Evolutionary conservation across 1,284 basidiomycete genomes (phyloP).

Genomic region (Entoloma clypeatum): DNA sequence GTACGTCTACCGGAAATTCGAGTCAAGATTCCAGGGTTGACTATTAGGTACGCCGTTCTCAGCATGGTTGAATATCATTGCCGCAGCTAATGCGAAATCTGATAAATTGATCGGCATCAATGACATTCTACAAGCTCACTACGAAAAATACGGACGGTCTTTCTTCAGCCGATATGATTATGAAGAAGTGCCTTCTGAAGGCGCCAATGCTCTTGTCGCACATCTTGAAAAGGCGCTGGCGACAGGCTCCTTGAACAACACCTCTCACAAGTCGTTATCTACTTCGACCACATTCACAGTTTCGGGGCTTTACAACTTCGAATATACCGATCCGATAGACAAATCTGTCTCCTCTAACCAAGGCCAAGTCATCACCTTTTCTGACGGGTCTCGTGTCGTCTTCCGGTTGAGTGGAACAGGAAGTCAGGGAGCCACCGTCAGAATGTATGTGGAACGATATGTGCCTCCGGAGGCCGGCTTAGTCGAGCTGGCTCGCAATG

Average conservation of each 20-base stretch:
- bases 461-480: conserved; percentile 68
- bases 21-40: background rate
- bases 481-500: conserved; percentile 70
- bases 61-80: conserved; percentile 98
- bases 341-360: conserved; percentile 92
- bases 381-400: conserved; percentile 90
- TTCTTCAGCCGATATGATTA: conserved; percentile 99
- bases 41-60: conserved; percentile 2
- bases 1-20: conserved; percentile 38
- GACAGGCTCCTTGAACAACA: conserved; percentile 63
- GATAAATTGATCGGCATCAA: conserved; percentile 81
- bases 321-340: conserved; percentile 98
- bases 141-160: conserved; percentile 90
- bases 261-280: conserved; percentile 61
- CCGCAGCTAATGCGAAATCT: conserved; percentile 85
- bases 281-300: conserved; percentile 78
- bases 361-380: conserved; percentile 90
- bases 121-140: conserved; percentile 84
- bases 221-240: conserved; percentile 74
- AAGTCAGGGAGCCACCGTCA: conserved; percentile 90
- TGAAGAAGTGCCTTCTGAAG: conserved; percentile 92
- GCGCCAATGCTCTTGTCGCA: conserved; percentile 83
- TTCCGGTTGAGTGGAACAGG: conserved; percentile 97
- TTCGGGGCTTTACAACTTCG: conserved; percentile 80
- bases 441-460: conserved; percentile 93